Evolutionary conservation across 495 filamentous ascomycete species (phyloP).

Genomic region (Penicillium steckii): DNA sequence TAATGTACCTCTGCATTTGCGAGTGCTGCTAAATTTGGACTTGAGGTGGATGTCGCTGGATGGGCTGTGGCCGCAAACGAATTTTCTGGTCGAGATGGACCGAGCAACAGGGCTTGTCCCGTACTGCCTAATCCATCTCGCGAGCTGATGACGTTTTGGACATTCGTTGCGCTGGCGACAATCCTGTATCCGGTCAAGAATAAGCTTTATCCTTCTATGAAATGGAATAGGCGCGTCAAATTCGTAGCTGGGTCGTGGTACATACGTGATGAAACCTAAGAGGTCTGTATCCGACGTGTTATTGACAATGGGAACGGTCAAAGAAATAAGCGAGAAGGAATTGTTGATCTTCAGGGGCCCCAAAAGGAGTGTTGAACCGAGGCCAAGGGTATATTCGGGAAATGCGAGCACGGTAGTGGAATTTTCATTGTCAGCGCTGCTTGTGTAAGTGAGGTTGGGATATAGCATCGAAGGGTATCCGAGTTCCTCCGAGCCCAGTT

Average conservation of each 20-base stretch:
- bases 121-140: slow-evolving; percentile 66
- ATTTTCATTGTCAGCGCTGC: slow-evolving; percentile 33
- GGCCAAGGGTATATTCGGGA: slow-evolving; percentile 49
- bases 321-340: slow-evolving; percentile 71
- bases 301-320: slow-evolving; percentile 72
- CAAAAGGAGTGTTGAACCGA: slow-evolving; percentile 55
- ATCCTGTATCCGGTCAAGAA: slow-evolving; percentile 44
- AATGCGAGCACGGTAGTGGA: slow-evolving; percentile 34
- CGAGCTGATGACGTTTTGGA: slow-evolving; percentile 58
- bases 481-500: slow-evolving; percentile 55
- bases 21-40: slow-evolving; percentile 13
- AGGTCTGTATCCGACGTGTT: slow-evolving; percentile 56
- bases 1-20: slow-evolving; percentile 33
- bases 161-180: slow-evolving; percentile 58
- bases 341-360: slow-evolving; percentile 68
- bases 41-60: slow-evolving; percentile 20
- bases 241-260: background rate
- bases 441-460: slow-evolving; percentile 67
- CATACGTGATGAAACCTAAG: slow-evolving; percentile 64
- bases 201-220: background rate
- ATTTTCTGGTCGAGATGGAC: slow-evolving; percentile 62
- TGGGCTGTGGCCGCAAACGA: slow-evolving; percentile 48
- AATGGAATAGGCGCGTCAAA: too few species aligned
- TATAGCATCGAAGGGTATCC: slow-evolving; percentile 70
- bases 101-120: slow-evolving; percentile 66